phyloP scores from a whole-genome alignment of 2,329 filamentous ascomycete genomes.

The Aspergillus cejpii region DNA sequence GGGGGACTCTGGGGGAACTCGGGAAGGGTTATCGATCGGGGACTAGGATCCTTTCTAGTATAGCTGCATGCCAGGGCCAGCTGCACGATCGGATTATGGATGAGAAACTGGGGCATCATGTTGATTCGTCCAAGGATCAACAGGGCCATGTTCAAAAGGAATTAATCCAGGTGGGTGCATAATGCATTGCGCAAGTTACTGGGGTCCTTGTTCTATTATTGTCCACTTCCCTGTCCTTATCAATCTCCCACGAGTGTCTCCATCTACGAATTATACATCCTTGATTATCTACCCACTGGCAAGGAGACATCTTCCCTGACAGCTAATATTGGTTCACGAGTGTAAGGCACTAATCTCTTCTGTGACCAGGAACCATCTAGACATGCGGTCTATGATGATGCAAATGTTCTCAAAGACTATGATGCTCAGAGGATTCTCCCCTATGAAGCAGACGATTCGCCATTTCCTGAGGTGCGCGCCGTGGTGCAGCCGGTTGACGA shows the following conservation, averaged over 20 bases:
- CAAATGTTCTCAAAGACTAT: slow-evolving; percentile 25
- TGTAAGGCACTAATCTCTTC: too few relatives aligned
- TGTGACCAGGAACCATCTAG: slow-evolving; percentile 11
- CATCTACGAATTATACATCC: background rate
- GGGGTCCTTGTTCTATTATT: background rate
- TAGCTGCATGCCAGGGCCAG: background rate
- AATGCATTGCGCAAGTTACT: background rate
- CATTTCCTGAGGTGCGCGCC: slow-evolving; percentile 36
- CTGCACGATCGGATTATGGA: background rate
- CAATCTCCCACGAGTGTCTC: background rate
- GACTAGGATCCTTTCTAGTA: background rate
- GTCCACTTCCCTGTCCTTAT: background rate
- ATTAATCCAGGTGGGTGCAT: slow-evolving; percentile 9
- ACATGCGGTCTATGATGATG: slow-evolving; percentile 12
- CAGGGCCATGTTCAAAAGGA: background rate
- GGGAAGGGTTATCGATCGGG: background rate
- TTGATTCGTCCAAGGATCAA: slow-evolving; percentile 4
- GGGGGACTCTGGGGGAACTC: too few relatives aligned
- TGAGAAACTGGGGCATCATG: background rate
- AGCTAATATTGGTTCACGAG: too few relatives aligned
- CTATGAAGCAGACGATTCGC: slow-evolving; percentile 35
- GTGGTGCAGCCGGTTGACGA: slow-evolving; percentile 32
- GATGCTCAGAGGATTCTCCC: slow-evolving; percentile 30
- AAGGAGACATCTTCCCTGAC: too few relatives aligned
- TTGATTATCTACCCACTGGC: background rate